A percentile compares a stretch with the other conserved stretches of the same genome.
Conservation (phyloP, 345 rosid species). For the Ailanthus altissimus region DNA sequence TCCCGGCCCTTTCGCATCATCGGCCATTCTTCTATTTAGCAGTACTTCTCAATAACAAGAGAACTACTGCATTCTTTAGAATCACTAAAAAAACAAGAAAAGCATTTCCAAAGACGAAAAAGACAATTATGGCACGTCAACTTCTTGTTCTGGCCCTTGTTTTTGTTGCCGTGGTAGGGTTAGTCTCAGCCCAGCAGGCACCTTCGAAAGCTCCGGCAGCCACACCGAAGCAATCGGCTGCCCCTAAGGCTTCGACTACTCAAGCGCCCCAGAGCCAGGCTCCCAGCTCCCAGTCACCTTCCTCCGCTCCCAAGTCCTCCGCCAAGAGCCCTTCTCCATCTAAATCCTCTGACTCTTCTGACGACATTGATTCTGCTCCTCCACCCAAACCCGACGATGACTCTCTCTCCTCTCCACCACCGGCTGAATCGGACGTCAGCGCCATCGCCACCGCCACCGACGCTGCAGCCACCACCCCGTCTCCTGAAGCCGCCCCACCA, state of each 20-base stretch:
- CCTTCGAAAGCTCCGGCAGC: slow-evolving; percentile 18
- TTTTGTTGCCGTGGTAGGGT: slow-evolving; percentile 27
- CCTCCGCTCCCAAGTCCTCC: slow-evolving; percentile 13
- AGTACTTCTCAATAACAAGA: slow-evolving; percentile 22
- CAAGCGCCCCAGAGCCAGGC: no score
- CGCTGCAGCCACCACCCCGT: slow-evolving; percentile 19
- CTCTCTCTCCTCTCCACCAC: slow-evolving; percentile 27
- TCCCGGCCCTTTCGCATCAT: not conserved
- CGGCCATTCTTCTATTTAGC: slow-evolving; percentile 7
- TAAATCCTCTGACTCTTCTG: not conserved
- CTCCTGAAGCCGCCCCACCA: slow-evolving; percentile 11
- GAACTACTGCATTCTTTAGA: slow-evolving; percentile 15
- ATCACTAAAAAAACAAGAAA: not conserved
- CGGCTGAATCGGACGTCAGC: not conserved
- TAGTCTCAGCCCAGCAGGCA: slow-evolving; percentile 38
- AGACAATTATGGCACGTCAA: slow-evolving; percentile 11
- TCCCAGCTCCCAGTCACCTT: not conserved
- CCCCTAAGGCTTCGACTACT: not conserved
- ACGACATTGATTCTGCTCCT: slow-evolving; percentile 21
- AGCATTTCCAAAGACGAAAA: not conserved
- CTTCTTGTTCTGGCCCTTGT: not conserved
- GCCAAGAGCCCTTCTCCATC: not conserved
- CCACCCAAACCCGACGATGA: not conserved
- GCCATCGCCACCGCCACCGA: not conserved
- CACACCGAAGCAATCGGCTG: not conserved